Evolutionary conservation across 2,329 filamentous ascomycete species (phyloP), one percentile per base, ranked within the genome.

Genomic region (Diplocarpon rosae): DNA sequence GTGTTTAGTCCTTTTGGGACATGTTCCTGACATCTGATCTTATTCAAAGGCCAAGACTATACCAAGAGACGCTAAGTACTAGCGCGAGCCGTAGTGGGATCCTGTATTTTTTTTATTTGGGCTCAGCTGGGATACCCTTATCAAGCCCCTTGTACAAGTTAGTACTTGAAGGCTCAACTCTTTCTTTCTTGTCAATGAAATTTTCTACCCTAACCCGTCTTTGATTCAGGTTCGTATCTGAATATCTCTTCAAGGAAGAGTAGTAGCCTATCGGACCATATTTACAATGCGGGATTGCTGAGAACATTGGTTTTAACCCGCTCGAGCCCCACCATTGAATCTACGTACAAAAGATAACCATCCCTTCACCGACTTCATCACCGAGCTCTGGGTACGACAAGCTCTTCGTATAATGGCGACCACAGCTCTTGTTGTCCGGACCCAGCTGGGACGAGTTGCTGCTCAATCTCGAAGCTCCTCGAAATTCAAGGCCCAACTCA

Each of bases 401-500:
- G 33, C 29, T 37, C 24, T 29, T 40, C 32, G 17, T 39, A 46
- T 38, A 32, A 59, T 60, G 58, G 55, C 52, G 40, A 43, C 51
- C 40, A 52, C 52, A 42, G 46, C 47, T 39, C 48, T 57, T 39
- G 52, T 50, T 30, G 41, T 57, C 14, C 48, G 58, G 38, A 47
- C 46, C 14, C 52, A 52, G 37, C 47, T 59, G 42, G 50, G 52
- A 43, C 47, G 51, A 44, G 17, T 52, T 43, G 47, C 50, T 35
- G 32, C 39, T 20, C 52, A 53, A 36, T 17, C 51, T 3, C 52
- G 49, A 47, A 39, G 29, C 41, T 42, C 48, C 7, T 31, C 43
- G 9, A 42, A 42, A 49, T 48, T 35, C 38, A 17, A 48, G 7
- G 24, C 38, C 35, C 52, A 42, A 28, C 43, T 50, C 51, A 50